Percentiles rank a stretch among this genome's conserved stretches.
Conservation (phyloP, 2,329 filamentous ascomycete species). For the Dothistroma pini region DNA sequence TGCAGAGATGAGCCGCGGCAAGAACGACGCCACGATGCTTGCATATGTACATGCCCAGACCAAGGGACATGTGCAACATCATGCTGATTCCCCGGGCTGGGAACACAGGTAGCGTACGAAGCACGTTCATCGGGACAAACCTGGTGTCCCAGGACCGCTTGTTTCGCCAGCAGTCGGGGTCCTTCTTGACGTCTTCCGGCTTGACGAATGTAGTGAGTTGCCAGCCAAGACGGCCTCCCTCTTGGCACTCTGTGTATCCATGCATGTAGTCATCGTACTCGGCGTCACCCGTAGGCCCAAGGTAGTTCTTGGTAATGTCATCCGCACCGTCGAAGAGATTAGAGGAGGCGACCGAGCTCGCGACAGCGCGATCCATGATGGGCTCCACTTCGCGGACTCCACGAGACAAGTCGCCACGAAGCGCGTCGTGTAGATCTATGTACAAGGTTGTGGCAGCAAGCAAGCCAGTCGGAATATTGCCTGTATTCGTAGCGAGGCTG, state of each 20-base stretch:
- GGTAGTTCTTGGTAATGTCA: too few species aligned
- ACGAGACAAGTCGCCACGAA: not conserved
- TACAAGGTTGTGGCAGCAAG: not conserved
- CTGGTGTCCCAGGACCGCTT: too few species aligned
- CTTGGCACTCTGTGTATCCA: too few species aligned
- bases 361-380: not conserved
- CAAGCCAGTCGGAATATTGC: not conserved
- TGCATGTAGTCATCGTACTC: too few species aligned
- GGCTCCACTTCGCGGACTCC: not conserved
- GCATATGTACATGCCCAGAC: not conserved
- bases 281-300: too few species aligned
- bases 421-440: not conserved
- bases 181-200: not conserved
- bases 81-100: not conserved
- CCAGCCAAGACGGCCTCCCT: too few species aligned
- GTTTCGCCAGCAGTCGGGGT: not conserved
- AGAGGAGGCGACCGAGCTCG: too few species aligned
- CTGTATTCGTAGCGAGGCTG: not conserved
- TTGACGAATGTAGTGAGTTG: too few species aligned
- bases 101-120: not conserved
- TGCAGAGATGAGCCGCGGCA: slow-evolving; percentile 2
- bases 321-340: too few species aligned
- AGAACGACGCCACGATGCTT: not conserved
- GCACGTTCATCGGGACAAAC: slow-evolving; percentile 1
- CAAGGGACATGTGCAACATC: not conserved